Base-by-base conservation (phyloP, 169 alveolate species). In the Besnoitia besnoiti region DNA sequence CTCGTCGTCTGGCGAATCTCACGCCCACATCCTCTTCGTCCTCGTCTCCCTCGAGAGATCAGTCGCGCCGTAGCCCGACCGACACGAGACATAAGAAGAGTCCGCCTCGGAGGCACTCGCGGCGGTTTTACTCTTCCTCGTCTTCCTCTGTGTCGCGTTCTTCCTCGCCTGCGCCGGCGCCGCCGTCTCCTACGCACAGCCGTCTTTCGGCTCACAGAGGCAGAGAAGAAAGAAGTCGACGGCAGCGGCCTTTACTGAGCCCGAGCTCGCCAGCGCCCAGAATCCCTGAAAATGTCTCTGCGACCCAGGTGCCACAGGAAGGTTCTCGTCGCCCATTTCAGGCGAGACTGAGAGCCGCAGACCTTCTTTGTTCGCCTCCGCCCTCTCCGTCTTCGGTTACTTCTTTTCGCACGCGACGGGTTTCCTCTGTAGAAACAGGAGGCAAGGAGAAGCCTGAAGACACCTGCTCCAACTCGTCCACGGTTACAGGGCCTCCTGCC, bases 1-100 rank as follows among this genome's bases (percentile, higher is more conserved):
- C 82, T 73, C 46, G 39, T 10, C 39, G 47, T 16, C 82, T 73
- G 44, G 82, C 82, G 44, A 10, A 10, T 30, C 44, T n/a, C 39
- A 27, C 82, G 82, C 82, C 82, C 82, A 10, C 82, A 0, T 73
- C 82, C n/a, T 73, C 46, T 37, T 73, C 82, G 27, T 8, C 82
- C 27, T 73, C 82, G 12, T 73, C 46, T 37, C 82, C 44, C 44
- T 39, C 16, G 24, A 8, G 46, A 7, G 10, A 7, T 4, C 39
- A 14, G 14, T 14, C 24, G 5, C 55, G 5, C 55, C 55, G 55
- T 14, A 14, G 24, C 55, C 14, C 55, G 55, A 49, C 24, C 5
- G 14, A 5, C 14, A 8, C 55, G 55, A 49, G 14, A 49, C 55
- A 14, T 49, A 49, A 49, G 24, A 14, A 5, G 14, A 14, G 5